phyloP scores from a whole-genome alignment of 257 asterid species.

The Solanum sparsipilum region DNA sequence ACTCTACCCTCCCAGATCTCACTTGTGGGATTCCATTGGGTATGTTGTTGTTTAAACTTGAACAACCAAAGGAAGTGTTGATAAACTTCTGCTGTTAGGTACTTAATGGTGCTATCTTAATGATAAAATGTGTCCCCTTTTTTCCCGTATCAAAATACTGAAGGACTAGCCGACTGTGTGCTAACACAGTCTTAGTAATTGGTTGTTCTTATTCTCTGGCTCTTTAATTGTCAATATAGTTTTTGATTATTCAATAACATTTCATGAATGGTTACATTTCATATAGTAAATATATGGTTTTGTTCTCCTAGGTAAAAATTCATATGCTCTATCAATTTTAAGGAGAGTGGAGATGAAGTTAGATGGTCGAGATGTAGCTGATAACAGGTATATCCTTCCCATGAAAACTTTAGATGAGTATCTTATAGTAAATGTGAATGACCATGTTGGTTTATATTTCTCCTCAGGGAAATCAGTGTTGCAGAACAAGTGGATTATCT shows the following conservation, averaged over 20 bases:
- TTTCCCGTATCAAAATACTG: not conserved
- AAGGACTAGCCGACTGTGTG: not conserved
- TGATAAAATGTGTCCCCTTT: not conserved
- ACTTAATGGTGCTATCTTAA: not conserved
- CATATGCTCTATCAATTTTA: slow-evolving; percentile 71
- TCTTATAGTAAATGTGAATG: not conserved
- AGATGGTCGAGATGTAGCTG: slow-evolving; percentile 77
- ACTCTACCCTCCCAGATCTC: not conserved
- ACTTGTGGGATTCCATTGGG: not conserved
- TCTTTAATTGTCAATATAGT: not conserved
- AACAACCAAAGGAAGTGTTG: not conserved
- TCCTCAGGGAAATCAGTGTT: slow-evolving; percentile 57
- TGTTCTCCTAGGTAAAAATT: slow-evolving; percentile 59
- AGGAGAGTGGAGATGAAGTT: slow-evolving; percentile 90
- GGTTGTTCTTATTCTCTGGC: not conserved
- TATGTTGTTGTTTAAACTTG: not conserved
- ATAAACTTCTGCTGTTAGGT: not conserved
- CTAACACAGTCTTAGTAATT: not conserved
- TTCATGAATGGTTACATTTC: not conserved
- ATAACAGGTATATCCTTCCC: slow-evolving; percentile 55
- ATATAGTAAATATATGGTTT: slow-evolving; percentile 1
- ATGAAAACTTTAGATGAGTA: not conserved
- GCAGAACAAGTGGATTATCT: slow-evolving; percentile 90
- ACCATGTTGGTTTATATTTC: not conserved
- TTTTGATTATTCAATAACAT: not conserved